A percentile compares a stretch with the other conserved stretches of the same genome.
Evolutionary conservation across 2,329 filamentous ascomycete genomes (phyloP).

Genomic region (Tricladium varicosporioides): DNA sequence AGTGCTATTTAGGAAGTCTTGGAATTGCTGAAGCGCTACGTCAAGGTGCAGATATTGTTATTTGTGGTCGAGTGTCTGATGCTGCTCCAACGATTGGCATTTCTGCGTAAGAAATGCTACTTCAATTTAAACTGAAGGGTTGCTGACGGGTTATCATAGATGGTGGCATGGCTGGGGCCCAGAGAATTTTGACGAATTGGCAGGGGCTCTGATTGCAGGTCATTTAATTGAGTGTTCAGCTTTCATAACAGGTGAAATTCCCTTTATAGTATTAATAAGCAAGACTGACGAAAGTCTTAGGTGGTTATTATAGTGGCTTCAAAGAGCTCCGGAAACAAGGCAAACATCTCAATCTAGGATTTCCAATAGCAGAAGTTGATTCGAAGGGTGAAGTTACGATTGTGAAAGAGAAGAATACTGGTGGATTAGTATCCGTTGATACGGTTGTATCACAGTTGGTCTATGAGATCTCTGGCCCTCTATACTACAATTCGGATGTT

Average conservation of each 20-base stretch:
- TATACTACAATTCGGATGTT: constrained; percentile 58
- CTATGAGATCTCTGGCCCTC: constrained; percentile 54
- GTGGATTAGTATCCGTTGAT: constrained; percentile 44
- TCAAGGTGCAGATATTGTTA: constrained; percentile 43
- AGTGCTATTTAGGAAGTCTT: constrained; percentile 47
- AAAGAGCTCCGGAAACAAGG: constrained; percentile 32
- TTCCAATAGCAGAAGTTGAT: constrained; percentile 45
- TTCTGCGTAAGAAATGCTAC: constrained; percentile 33
- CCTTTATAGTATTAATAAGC: background rate
- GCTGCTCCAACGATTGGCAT: constrained; percentile 42
- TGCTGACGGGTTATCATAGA: background rate
- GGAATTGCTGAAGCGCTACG: constrained; percentile 37
- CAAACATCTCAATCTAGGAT: constrained; percentile 44
- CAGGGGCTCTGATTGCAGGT: constrained; percentile 36
- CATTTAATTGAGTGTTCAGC: constrained; percentile 33
- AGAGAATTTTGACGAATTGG: constrained; percentile 37
- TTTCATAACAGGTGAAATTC: constrained; percentile 21
- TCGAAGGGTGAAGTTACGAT: constrained; percentile 39
- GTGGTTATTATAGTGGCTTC: constrained; percentile 16
- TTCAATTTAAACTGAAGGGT: background rate
- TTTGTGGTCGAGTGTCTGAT: constrained; percentile 44
- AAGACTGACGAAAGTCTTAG: constrained; percentile 11
- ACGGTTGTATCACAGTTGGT: constrained; percentile 52
- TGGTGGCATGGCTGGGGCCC: constrained; percentile 43
- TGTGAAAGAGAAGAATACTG: constrained; percentile 41